Base-by-base conservation (phyloP, 257 asterid genomes). In the Ophiorrhiza pumila region DNA sequence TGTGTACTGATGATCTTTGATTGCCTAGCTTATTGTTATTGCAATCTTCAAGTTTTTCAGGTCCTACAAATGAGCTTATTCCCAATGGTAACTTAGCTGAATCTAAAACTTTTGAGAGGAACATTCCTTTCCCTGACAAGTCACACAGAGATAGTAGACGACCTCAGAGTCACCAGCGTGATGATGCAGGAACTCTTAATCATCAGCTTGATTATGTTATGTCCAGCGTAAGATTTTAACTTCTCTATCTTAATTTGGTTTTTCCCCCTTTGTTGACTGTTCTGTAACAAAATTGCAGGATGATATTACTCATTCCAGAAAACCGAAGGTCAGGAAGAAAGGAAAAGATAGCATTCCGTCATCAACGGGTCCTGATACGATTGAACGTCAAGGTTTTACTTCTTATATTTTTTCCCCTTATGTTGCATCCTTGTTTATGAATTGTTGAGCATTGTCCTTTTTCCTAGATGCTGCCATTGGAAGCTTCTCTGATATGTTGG, bases 11-110 rank as follows among this genome's bases (percentile, higher is more conserved):
- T 35, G 64, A 23, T 13, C 55, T 27, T 20, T 56, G 35, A 43
- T 77, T 74, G 76, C 78, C 78, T 81, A 84, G 85, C 89, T 88
- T 81, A 86, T 83, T 84, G 78, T 88, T 77, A 80, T 78, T 80
- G 80, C 81, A 76, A 69, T 83, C 79, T 83, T 87, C 95, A 90
- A 90, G 96, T 82, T 88, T 91, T 91, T 84, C 98, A 95, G 98
- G 96, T 91, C 87, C 84, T 82, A 77, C 84, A 71, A 84, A 80
- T 87, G 90, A 89, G 87, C 75, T 90, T 67, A 78, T 76, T 73
- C 68, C 71, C 81, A 71, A 71, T 45, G 79, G 82, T 80, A 78
- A 80, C 71, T 70, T 83, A 77, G 80, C 82, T 69, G 89, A 84
- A 80, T 71, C 87, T 32, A 87, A 74, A 82, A 58, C 88, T 68